Base-by-base conservation (phyloP, 1,284 basidiomycete genomes). In the Leccinum variabile region DNA sequence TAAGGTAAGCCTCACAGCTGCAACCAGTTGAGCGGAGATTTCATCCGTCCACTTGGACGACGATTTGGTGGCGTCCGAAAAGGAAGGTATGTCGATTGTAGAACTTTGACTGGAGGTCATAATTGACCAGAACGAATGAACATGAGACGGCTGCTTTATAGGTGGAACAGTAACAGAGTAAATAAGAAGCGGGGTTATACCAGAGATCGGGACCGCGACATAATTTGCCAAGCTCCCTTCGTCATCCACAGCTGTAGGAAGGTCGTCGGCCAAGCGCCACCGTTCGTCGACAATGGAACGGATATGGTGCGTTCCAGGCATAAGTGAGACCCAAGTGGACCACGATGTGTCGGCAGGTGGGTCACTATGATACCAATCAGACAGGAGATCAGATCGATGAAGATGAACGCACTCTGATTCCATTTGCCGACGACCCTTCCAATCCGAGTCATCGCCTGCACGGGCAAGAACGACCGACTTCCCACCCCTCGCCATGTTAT, bases 211-310 rank as follows among this genome's bases (percentile, higher is more conserved):
- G 41, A 84, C 30, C 30, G 30, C 87, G 63, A 98, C 87, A 75
- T 97, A 98, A 79, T 99, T 99, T 67, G 97, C 95, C 58, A 99
- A 81, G 39, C 92, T 92, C 37, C 97, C 97, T 71, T 97, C 93
- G 69, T 95, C 94, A 74, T 98, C 96, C 33, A 95, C 94, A 1
- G 96, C 94, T 1, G 93, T 92, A 7, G 95, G 91, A 25, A 97
- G 84, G 66, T 95, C 89, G 61, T 89, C 83, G 5, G 88, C 83
- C 13, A 89, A 80, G 63, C 90, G 87, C 89, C 91, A 95, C 58
- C 90, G 85, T 63, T 94, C 91, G 76, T 99, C 97, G 63, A 99
- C 94, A 68, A 98, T 87, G 81, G 98, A 99, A 67, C 96, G 95
- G 73, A 98, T 84, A 64, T 96, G 92, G 75, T 98, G 96, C 2